Evolutionary conservation across 441 rosid species (phyloP).

Genomic region (Eugenia klotzschiana): DNA sequence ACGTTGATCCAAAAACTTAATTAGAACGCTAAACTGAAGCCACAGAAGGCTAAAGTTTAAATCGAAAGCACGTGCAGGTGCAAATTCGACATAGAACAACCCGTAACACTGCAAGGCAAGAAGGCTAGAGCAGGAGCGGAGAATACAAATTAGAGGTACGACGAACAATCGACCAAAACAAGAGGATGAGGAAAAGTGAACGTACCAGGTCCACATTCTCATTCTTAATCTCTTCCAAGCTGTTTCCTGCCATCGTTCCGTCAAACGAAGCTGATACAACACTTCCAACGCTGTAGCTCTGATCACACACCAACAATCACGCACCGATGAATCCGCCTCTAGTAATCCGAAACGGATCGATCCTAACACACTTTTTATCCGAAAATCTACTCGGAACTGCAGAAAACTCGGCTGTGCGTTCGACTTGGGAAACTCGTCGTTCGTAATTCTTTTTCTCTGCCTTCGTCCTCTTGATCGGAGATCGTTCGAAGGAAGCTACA

Average conservation of each 20-base stretch:
- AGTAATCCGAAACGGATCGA: neutral
- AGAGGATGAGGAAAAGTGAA: neutral
- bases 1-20: neutral
- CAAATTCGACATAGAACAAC: neutral
- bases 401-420: too few relatives aligned
- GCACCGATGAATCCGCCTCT: neutral
- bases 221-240: conserved; percentile 56
- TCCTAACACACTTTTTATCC: neutral
- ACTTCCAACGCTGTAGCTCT: neutral
- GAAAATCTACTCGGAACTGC: neutral
- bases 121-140: neutral
- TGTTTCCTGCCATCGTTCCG: conserved; percentile 10
- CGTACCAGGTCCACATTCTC: conserved; percentile 51
- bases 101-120: neutral
- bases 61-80: neutral
- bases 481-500: neutral
- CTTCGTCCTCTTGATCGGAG: neutral
- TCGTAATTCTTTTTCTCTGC: neutral
- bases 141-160: neutral
- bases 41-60: neutral
- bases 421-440: neutral
- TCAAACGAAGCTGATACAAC: neutral
- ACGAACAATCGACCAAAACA: neutral
- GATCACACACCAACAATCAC: neutral
- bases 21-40: neutral